Evolutionary conservation across 2,329 filamentous ascomycete species (phyloP), one percentile per base, ranked within the genome.

Genomic region (Bipolaris bicolor): DNA sequence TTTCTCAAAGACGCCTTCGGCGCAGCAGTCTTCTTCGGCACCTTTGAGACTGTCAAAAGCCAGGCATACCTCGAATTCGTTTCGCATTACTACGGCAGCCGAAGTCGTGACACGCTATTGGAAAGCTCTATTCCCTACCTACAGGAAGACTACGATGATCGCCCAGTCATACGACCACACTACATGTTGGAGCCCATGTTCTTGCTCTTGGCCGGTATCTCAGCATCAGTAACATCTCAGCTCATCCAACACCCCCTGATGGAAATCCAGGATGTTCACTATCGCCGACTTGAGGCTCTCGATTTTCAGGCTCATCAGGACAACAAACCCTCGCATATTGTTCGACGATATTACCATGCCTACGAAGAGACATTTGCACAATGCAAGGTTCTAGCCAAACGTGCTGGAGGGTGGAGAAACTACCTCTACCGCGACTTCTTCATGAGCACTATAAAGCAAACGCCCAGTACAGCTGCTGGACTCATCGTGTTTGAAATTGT

Each of bases 401-500:
- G 88, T 50, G 83, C 85, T 0, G 81, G 84, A 15, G 82, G 84
- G 0, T 80, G 88, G 73, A 71, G 81, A 20, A 80, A 78, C 13
- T 92, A 89, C 84, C 75, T 92, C 5, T 93, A 90, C 69, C 81
- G 85, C 5, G 88, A 87, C 11, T 92, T 92, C 72, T 86, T 89
- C 82, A 85, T 85, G 83, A 88, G 84, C 52, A 90, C 90, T 0
- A 83, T 92, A 50, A 81, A 88, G 5, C 89, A 92, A 75, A 88
- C 91, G 1, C 90, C 90, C 0, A 90, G 88, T 70, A 92, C 90
- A 1, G 90, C 87, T 58, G 90, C 90, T 0, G 90, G 89, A 0
- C 72, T 93, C 57, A 90, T 93, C 64, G 90, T 91, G 18, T 93
- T 93, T 71, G 90, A 93, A 76, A 71, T 93, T 43, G 86, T 92